Percentiles rank a stretch among this genome's conserved stretches.
Conservation (phyloP, 345 rosid species). For the Linum usitatissimum region DNA sequence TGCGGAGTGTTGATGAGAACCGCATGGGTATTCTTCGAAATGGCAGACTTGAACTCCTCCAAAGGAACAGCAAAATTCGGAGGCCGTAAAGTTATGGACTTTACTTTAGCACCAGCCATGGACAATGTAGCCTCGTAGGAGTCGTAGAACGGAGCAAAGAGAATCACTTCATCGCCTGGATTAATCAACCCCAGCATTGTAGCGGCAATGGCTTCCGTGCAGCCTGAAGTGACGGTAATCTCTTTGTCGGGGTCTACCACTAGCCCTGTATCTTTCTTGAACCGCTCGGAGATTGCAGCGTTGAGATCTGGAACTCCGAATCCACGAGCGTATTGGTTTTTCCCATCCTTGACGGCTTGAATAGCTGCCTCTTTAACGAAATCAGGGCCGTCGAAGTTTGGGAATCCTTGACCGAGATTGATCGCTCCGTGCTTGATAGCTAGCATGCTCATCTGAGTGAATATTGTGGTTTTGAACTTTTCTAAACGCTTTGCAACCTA, state of each 20-base stretch:
- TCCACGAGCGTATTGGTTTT: conserved; percentile 95
- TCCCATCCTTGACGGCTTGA: conserved; percentile 80
- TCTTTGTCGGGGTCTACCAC: conserved; percentile 80
- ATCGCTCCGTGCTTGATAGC: conserved; percentile 82
- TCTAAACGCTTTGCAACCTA: conserved; percentile 86
- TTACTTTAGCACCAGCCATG: conserved; percentile 89
- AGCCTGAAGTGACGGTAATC: conserved; percentile 84
- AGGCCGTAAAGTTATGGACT: conserved; percentile 68
- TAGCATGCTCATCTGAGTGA: conserved; percentile 84
- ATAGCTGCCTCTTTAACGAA: conserved; percentile 91
- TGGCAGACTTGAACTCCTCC: conserved; percentile 59
- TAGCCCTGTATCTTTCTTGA: conserved; percentile 62
- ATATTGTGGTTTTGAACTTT: conserved; percentile 91
- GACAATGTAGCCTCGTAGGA: conserved; percentile 91
- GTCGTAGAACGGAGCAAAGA: conserved; percentile 89
- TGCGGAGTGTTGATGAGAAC: conserved; percentile 84
- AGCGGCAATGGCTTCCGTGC: conserved; percentile 95
- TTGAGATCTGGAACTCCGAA: conserved; percentile 65
- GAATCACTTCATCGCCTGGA: conserved; percentile 90
- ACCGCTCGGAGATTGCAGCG: conserved; percentile 56
- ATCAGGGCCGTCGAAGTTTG: conserved; percentile 93
- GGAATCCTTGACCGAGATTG: conserved; percentile 93
- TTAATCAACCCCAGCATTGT: conserved; percentile 69
- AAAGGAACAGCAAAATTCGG: conserved; percentile 68
- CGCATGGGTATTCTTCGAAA: conserved; percentile 67